Evolutionary conservation across 2,329 filamentous ascomycete genomes (phyloP), one percentile per base, ranked within the genome.

Genomic region (Grosmannia penicillata): DNA sequence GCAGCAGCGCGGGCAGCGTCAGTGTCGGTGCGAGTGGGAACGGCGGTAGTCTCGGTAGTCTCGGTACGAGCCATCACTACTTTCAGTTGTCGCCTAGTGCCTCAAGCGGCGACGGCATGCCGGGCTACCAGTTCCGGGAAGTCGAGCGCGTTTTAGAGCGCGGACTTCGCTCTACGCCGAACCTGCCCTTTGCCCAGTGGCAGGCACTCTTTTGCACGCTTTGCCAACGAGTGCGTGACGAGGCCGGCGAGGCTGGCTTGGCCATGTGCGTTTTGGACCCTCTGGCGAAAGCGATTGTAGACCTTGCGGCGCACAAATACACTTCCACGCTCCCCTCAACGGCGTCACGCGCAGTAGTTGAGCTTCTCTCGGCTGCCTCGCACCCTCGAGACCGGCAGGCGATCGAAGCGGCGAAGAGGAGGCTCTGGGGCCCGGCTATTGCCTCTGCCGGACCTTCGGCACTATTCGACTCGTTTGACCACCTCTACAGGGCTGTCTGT

Each of bases 221-320:
- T 8, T 60, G 70, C 4, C 56, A 65, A 8, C 69, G 72, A 37
- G 70, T 78, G 7, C 67, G 63, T 15, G 59, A 66, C 11, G 75
- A 84, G 45, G 70, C 71, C 37, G 82, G 83, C 4, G 75, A 84
- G 44, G 70, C 72, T 14, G 78, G 75, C 6, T 66, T 78, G 29
- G 71, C 76, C 6, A 62, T 82, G 36, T 69, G 72, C 19, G 65
- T 85, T 2, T 62, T 87, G 28, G 84, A 93, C 43, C 80, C 79
- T 1, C 50, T 91, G 4, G 72, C 82, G 0, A 77, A 72, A 47
- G 50, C 56, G 1, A 47, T 80, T 5, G 48, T 62, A 27, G 63
- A 65, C 39, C 57, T 47, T 44, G 47, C 53, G 2, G 36, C 50
- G 21, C 42, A 45, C 18, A 43, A 51, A 24, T 37, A 45, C 15